Conservation (phyloP, 2,329 filamentous ascomycete genomes). For the Cladosporium oxysporum region DNA sequence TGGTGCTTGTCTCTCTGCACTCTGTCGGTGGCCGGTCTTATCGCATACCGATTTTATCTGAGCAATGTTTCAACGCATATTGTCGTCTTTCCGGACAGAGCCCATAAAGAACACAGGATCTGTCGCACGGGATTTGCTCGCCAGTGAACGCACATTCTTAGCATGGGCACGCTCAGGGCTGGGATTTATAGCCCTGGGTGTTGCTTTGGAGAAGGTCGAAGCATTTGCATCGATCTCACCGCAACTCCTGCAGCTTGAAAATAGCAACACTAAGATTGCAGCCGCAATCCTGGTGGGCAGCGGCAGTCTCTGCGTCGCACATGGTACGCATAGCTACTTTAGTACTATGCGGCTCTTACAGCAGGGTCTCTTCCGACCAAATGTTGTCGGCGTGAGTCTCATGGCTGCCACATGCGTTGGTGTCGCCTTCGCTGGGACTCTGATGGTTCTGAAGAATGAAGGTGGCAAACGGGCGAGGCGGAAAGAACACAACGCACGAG, state of each 20-base stretch:
- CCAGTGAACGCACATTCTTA: constrained; percentile 56
- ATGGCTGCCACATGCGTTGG: constrained; percentile 35
- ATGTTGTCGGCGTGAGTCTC: constrained; percentile 33
- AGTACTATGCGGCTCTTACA: constrained; percentile 45
- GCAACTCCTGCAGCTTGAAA: constrained; percentile 34
- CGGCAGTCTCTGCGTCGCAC: constrained; percentile 49
- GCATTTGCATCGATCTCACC: constrained; percentile 34
- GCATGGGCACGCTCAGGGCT: constrained; percentile 56
- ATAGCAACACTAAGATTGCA: constrained; percentile 35
- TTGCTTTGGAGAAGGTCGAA: constrained; percentile 54
- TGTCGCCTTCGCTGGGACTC: constrained; percentile 34
- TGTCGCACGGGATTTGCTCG: constrained; percentile 55
- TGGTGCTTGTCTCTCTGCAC: neutral
- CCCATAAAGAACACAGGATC: constrained; percentile 50
- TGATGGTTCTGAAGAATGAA: constrained; percentile 35
- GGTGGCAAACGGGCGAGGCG: constrained; percentile 14
- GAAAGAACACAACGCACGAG: constrained; percentile 2
- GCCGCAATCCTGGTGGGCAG: constrained; percentile 45
- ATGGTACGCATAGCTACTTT: constrained; percentile 53
- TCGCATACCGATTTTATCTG: neutral
- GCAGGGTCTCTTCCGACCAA: constrained; percentile 46
- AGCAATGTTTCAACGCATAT: constrained; percentile 26
- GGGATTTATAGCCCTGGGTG: constrained; percentile 54
- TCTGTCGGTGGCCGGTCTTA: neutral
- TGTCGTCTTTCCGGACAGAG: constrained; percentile 23